Evolutionary conservation across 2,329 filamentous ascomycete species (phyloP), one percentile per base, ranked within the genome.

Genomic region (Trichoderma asperellum): DNA sequence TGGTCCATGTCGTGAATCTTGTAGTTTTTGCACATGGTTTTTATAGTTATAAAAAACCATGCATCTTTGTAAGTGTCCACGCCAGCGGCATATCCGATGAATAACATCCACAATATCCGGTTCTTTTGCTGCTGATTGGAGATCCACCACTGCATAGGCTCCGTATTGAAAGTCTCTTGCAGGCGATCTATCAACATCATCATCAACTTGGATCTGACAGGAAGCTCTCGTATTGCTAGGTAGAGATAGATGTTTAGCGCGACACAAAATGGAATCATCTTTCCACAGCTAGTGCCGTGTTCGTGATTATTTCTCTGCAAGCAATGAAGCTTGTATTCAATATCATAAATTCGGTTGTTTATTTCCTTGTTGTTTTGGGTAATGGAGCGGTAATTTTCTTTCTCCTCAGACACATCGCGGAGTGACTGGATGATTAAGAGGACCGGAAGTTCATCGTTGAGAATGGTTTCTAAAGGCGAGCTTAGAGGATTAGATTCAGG

Each of bases 201-300:
- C 18, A 68, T 61, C 32, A 68, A n/a, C 5, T 40, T 40, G 16
- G 66, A 49, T 24, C 43, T 52, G 2, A 40, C 57, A 6, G 66
- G 58, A 21, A 68, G 40, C 43, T 68, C 66, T 24, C 66, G 32
- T 14, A 68, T 63, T 2, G 57, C 66, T 10, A 68, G 34, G 35
- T 68, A 68, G 18, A 68, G 66, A 37, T 68, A 68, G 24, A 68
- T 29, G 14, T 56, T 61, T 11, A 60, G 10, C 5, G 66, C 66
- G 2, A 63, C 49, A 16, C 58, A 62, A 0, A 68, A 14, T 4
- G 66, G 47, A 55, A 32, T 18, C 35, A 60, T 21, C 14, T 68
- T 34, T 10, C 18, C 43, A 0, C 43, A 40, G 21, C 37, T 32
- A 6, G 11, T 1, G 6, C 34, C 24, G 1, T 18, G 3, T 10